Evolutionary conservation across 306 rosid species (phyloP), one percentile per base, ranked within the genome.

Genomic region (Sicyos baderoa): DNA sequence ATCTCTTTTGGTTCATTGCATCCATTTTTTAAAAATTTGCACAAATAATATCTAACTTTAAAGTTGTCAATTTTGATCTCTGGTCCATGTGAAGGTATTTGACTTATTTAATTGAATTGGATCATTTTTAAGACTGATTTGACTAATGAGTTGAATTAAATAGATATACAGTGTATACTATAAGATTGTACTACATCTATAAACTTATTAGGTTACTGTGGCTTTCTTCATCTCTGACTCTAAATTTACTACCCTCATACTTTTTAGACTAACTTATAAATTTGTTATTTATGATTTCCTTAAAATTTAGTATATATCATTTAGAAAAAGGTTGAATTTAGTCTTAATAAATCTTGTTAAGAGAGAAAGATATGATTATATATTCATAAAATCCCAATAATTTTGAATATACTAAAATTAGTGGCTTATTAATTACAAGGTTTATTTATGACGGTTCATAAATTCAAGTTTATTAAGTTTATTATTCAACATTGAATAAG

Each of bases 1-100:
- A 52, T 54, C 59, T 54, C 40, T 29, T 15, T 32, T n/a, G 47
- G 47, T 60, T 60, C 47, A 60, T 32, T 60, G 66, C 66, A 60
- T 60, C 48, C 21, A 59, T 29, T 59, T 32, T 58, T 9, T 8
- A 9, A 48, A 54, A 12, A 1, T 18, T 54, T 54, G 0, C 17
- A 58, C 14, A 57, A 21, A 25, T 25, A 8, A 12, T 55, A 54
- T 54, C 6, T 22, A 25, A 22, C 37, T 12, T 12, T 55, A 10
- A 55, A 55, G 37, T 29, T 57, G 17, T 57, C 63, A 0, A 58
- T 29, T 58, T 22, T 22, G 22, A 22, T 56, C 23, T 25, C 61
- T 13, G 6, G 23, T 56, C 37, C 61, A 56, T 54, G 60, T 54
- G 60, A 54, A 54, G 16, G 29, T 21, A 25, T 54, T 54, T 21